Evolutionary conservation across 306 rosid species (phyloP).

Genomic region (Gillenia trifoliata): DNA sequence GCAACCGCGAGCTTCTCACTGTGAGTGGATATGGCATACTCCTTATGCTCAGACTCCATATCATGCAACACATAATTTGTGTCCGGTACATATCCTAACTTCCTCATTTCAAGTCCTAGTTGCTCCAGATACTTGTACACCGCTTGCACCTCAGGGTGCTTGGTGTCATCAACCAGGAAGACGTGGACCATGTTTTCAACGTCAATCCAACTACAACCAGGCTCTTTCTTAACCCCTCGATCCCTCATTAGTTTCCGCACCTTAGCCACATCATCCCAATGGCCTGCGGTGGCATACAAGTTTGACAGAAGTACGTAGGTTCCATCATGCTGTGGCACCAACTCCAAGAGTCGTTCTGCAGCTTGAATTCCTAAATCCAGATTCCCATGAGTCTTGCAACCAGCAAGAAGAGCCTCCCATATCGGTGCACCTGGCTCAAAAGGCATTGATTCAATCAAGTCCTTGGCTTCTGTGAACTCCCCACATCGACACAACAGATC

Average conservation of each 20-base stretch:
- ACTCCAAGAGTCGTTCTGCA: constrained; percentile 21
- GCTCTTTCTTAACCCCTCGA: constrained; percentile 25
- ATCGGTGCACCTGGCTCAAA: constrained; percentile 13
- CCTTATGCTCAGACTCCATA: constrained; percentile 17
- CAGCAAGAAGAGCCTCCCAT: constrained; percentile 27
- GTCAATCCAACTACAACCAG: constrained; percentile 29
- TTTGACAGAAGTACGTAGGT: constrained; percentile 24
- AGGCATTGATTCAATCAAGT: constrained; percentile 20
- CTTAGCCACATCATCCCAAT: constrained; percentile 20
- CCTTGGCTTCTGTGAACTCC: constrained; percentile 15
- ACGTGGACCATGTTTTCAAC: constrained; percentile 22
- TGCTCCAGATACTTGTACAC: constrained; percentile 22
- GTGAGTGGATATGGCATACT: constrained; percentile 21
- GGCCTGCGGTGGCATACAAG: constrained; percentile 16
- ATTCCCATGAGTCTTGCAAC: constrained; percentile 25
- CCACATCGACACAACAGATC: constrained; percentile 26
- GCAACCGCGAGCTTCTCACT: constrained; percentile 27
- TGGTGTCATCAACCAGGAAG: constrained; percentile 22
- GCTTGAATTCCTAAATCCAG: constrained; percentile 24
- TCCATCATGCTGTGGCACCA: constrained; percentile 23
- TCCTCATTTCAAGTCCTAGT: constrained; percentile 20
- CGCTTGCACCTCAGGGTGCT: constrained; percentile 18
- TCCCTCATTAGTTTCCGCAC: constrained; percentile 21
- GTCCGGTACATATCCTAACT: constrained; percentile 17
- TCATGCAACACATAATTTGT: constrained; percentile 22